Evolutionary conservation across 2,329 filamentous ascomycete genomes (phyloP).

Genomic region (Cercospora beticola): DNA sequence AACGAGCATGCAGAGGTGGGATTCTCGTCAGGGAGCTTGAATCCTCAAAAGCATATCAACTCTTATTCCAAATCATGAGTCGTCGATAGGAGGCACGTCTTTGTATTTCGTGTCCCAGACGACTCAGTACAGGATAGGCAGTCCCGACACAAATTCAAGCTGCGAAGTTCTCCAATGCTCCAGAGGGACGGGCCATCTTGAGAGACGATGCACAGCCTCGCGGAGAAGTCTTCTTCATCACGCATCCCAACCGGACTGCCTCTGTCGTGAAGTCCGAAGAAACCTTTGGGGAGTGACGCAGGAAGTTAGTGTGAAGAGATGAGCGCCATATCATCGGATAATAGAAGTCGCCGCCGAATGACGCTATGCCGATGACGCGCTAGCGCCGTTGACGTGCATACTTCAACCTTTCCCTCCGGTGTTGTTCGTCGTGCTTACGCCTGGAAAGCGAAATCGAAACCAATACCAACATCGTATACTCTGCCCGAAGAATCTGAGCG

Average conservation of each 20-base stretch:
- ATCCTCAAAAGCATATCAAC: not conserved
- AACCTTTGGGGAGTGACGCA: not conserved
- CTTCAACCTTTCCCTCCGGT: not conserved
- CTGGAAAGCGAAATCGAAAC: not conserved
- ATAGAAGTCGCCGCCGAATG: not conserved
- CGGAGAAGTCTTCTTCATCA: too few relatives aligned
- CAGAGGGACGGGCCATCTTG: too few relatives aligned
- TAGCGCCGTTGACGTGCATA: not conserved
- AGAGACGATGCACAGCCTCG: too few relatives aligned
- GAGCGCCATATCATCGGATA: not conserved
- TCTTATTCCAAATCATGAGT: not conserved
- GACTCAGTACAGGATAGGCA: not conserved
- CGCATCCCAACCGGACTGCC: too few relatives aligned
- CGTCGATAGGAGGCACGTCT: not conserved
- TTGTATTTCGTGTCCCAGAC: not conserved
- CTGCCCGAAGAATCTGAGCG: not conserved
- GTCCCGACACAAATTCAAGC: not conserved
- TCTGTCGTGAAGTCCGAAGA: too few relatives aligned
- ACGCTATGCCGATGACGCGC: not conserved
- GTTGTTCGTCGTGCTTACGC: not conserved
- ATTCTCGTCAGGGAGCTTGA: not conserved
- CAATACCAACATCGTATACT: not conserved
- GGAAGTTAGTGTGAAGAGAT: not conserved
- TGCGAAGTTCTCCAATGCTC: too few relatives aligned
- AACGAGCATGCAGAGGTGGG: not conserved